phyloP scores from a whole-genome alignment of 257 asterid genomes.

The Solanum verrucosum region DNA sequence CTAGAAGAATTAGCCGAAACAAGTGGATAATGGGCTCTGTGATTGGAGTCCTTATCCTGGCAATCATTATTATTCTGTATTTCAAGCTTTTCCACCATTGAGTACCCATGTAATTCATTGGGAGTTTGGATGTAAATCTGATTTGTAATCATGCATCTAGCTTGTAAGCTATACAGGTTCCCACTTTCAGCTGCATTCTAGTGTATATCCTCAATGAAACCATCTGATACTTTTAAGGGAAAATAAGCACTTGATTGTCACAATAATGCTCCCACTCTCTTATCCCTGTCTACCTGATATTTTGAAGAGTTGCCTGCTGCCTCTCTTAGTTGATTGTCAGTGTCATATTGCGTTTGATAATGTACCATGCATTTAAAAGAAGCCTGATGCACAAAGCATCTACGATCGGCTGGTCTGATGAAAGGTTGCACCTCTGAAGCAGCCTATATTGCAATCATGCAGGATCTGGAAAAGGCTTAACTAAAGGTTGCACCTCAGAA shows the following conservation, averaged over 20 bases:
- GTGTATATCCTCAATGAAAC: background rate
- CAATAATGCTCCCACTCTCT: background rate
- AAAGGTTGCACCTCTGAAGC: background rate
- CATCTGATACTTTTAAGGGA: background rate
- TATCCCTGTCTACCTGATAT: background rate
- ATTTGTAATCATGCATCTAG: background rate
- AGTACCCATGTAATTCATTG: background rate
- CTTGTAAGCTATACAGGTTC: background rate
- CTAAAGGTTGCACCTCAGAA: background rate
- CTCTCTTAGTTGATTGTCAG: background rate
- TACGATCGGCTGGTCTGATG: background rate
- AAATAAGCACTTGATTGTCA: background rate
- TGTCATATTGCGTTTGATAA: background rate
- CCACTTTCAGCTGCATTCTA: background rate
- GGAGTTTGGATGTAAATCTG: background rate
- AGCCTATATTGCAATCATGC: background rate
- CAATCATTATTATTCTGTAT: conserved; percentile 60
- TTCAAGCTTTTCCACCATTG: conserved; percentile 47
- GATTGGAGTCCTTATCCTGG: conserved; percentile 64
- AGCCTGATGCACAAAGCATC: background rate
- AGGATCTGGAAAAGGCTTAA: background rate
- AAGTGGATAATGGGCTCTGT: conserved; percentile 80
- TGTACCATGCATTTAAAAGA: background rate
- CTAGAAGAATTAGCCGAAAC: conserved; percentile 73
- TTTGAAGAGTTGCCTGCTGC: background rate